Evolutionary conservation across 179 eudicot species (phyloP).

Genomic region (Spergularia azorica): DNA sequence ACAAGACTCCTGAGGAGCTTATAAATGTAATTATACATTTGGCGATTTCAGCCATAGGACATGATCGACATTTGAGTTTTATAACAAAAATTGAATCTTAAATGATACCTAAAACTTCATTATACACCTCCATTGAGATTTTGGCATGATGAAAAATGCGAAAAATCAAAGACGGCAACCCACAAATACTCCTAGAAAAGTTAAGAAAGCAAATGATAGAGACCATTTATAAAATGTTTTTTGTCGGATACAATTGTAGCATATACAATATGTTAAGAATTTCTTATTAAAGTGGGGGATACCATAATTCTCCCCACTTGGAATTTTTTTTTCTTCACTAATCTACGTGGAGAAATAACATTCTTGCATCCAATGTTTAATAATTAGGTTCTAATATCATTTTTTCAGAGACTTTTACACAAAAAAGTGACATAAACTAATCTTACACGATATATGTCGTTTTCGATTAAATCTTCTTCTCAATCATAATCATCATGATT

Average conservation of each 20-base stretch:
- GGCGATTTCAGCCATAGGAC: too few species aligned
- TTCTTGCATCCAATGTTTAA: constrained; percentile 20
- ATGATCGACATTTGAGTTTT: too few species aligned
- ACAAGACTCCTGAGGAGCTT: too few species aligned
- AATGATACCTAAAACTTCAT: too few species aligned
- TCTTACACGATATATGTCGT: constrained; percentile 22
- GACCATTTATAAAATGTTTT: not conserved
- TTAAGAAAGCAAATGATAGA: constrained; percentile 15
- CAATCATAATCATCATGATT: constrained; percentile 1
- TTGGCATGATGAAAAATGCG: too few species aligned
- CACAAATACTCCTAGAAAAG: not conserved
- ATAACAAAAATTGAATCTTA: too few species aligned
- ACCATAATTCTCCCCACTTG: constrained; percentile 23
- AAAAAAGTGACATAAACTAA: constrained; percentile 7
- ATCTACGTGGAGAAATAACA: constrained; percentile 29
- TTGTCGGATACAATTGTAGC: constrained; percentile 25
- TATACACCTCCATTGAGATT: too few species aligned
- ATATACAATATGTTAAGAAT: not conserved
- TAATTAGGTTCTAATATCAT: not conserved
- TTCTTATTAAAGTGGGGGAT: not conserved
- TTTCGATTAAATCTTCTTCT: constrained; percentile 9
- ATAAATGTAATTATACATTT: too few species aligned
- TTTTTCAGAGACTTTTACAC: constrained; percentile 11
- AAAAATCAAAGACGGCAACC: not conserved
- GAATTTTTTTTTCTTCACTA: not conserved